Evolutionary conservation across 148 eudicot species (phyloP).

Genomic region (Linanthus parryae): DNA sequence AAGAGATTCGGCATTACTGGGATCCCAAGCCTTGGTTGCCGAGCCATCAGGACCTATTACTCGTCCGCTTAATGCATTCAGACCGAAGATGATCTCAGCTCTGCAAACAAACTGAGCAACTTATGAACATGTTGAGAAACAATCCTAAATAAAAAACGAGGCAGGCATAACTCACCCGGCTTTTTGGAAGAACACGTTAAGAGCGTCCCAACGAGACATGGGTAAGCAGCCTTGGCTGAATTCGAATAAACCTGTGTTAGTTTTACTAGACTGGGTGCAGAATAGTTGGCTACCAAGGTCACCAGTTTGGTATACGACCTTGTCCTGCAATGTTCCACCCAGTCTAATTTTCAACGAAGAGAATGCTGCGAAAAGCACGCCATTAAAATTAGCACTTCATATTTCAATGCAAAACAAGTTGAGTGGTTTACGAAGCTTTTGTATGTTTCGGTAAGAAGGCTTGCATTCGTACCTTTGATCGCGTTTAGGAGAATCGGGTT

Average conservation of each 20-base stretch:
- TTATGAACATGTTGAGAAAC: no score
- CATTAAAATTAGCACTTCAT: no score
- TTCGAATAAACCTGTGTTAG: slow-evolving; percentile 29
- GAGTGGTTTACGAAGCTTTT: background rate
- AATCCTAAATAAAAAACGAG: no score
- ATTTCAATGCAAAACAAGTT: background rate
- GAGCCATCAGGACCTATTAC: no score
- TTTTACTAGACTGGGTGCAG: slow-evolving; percentile 31
- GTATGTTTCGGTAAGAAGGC: background rate
- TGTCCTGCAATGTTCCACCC: slow-evolving; percentile 75
- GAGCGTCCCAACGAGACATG: slow-evolving; percentile 58
- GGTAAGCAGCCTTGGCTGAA: slow-evolving; percentile 60
- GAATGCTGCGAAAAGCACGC: slow-evolving; percentile 65
- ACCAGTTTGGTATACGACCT: slow-evolving; percentile 39
- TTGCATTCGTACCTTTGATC: slow-evolving; percentile 36
- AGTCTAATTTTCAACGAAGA: slow-evolving; percentile 63
- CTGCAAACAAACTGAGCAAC: no score
- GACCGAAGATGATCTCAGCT: no score
- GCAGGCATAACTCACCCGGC: slow-evolving; percentile 39
- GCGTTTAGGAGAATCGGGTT: slow-evolving; percentile 41
- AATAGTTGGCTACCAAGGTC: slow-evolving; percentile 18
- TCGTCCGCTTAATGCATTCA: no score
- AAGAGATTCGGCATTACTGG: no score
- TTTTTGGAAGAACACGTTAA: slow-evolving; percentile 49
- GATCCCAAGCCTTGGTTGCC: no score